Evolutionary conservation across 139 green algal species (phyloP).

Genomic region (Nannochloris sp.): DNA sequence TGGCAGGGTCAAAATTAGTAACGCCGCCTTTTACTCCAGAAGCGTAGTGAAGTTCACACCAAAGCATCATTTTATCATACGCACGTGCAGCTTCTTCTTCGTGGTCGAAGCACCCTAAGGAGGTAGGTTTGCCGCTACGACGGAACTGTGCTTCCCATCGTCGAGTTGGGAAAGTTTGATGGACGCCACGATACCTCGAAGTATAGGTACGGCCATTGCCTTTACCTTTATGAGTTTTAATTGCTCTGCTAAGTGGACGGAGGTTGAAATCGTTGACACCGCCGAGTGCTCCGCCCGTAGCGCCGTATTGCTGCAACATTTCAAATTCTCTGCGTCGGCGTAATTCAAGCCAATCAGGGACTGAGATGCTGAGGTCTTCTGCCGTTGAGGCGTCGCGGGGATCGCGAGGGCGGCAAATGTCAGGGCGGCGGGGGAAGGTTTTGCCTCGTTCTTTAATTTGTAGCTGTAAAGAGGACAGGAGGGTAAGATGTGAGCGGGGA

Average conservation of each 20-base stretch:
- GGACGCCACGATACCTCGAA: conserved; percentile 74
- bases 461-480: not conserved
- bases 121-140: conserved; percentile 77
- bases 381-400: conserved; percentile 2
- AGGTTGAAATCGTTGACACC: conserved; percentile 5
- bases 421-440: conserved; percentile 2
- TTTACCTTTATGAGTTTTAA: conserved; percentile 22
- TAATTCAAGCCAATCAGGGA: conserved; percentile 18
- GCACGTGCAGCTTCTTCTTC: conserved; percentile 79
- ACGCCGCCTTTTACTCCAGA: conserved; percentile 68
- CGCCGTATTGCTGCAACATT: not conserved
- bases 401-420: conserved; percentile 16
- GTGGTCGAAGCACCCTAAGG: conserved; percentile 72
- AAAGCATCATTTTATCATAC: conserved; percentile 94
- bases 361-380: not conserved
- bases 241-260: not conserved
- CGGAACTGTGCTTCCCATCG: conserved; percentile 88
- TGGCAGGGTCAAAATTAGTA: conserved; percentile 77
- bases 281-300: not conserved
- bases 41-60: conserved; percentile 78
- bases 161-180: conserved; percentile 85
- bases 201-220: conserved; percentile 58
- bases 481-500: not conserved
- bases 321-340: conserved; percentile 4
- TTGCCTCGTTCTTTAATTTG: conserved; percentile 3